These are phyloP conservation scores for Coemansia sp. DNA, from an alignment of 192 early-diverging fungal species.

Conservation along the genomic window DNA sequence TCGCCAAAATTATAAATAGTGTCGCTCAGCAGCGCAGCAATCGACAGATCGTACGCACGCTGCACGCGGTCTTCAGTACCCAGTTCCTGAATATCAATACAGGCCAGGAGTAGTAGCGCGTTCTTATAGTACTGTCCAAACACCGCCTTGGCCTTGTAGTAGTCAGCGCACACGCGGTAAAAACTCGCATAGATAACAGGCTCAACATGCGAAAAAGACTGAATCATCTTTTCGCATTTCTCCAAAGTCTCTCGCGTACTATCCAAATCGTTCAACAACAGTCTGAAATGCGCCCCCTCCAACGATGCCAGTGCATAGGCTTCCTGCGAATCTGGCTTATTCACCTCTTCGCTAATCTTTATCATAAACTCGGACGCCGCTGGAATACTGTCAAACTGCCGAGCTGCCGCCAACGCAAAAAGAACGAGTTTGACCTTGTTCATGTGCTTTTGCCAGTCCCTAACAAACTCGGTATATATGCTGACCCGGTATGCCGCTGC, in stretches of 20 bases:
- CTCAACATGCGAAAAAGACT: constrained; percentile 65
- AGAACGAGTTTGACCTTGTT: constrained; percentile 90
- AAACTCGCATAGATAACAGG: constrained; percentile 91
- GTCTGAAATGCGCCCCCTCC: constrained; percentile 85
- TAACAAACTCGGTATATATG: constrained; percentile 90
- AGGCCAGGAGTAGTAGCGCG: constrained; percentile 92
- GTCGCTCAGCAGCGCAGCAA: constrained; percentile 92
- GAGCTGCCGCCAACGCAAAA: constrained; percentile 77
- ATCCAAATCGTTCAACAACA: constrained; percentile 79
- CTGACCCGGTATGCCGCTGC: constrained; percentile 79
- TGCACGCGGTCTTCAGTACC: constrained; percentile 76
- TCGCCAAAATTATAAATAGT: constrained; percentile 99
- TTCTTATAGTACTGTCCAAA: constrained; percentile 97
- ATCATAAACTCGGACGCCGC: constrained; percentile 79
- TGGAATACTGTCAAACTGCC: constrained; percentile 73
- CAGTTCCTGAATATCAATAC: constrained; percentile 85
- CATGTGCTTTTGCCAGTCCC: constrained; percentile 94
- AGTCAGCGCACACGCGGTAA: constrained; percentile 95
- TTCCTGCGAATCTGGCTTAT: constrained; percentile 71
- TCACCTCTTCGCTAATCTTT: constrained; percentile 70
- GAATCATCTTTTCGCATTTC: constrained; percentile 77
- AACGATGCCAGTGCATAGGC: constrained; percentile 85
- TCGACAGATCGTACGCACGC: constrained; percentile 88
- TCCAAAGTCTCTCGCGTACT: constrained; percentile 86
- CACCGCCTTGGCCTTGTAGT: constrained; percentile 93